Evolutionary conservation across 2,329 filamentous ascomycete genomes (phyloP).

Genomic region (Exophiala bonariae): DNA sequence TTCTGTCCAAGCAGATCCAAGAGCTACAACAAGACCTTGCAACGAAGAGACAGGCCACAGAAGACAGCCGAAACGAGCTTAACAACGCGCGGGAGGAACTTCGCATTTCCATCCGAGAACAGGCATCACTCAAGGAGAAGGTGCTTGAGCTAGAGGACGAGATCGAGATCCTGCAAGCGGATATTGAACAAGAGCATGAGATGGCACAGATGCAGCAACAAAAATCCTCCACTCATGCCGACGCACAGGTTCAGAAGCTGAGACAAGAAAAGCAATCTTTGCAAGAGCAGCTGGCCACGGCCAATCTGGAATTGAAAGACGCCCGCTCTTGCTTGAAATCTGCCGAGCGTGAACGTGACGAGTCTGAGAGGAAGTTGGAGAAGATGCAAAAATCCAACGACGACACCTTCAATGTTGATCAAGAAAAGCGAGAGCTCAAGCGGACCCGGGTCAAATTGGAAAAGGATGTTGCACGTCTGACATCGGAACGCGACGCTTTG

Average conservation of each 20-base stretch:
- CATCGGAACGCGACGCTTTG: conserved; percentile 62
- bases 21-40: conserved; percentile 72
- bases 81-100: conserved; percentile 68
- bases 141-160: conserved; percentile 71
- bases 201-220: conserved; percentile 59
- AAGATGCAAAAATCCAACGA: conserved; percentile 55
- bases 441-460: conserved; percentile 69
- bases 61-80: conserved; percentile 66
- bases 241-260: conserved; percentile 56
- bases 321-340: conserved; percentile 59
- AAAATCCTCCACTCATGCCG: conserved; percentile 59
- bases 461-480: conserved; percentile 63
- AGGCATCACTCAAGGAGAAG: conserved; percentile 63
- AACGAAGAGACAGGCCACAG: conserved; percentile 64
- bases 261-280: conserved; percentile 62
- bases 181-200: conserved; percentile 65
- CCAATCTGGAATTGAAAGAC: conserved; percentile 62
- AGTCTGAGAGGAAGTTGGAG: conserved; percentile 62
- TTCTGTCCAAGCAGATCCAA: conserved; percentile 71
- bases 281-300: conserved; percentile 62
- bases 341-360: conserved; percentile 65
- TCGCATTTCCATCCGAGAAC: conserved; percentile 65
- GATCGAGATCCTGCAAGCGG: conserved; percentile 69
- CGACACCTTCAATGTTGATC: conserved; percentile 63
- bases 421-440: conserved; percentile 68